A percentile compares a stretch with the other conserved stretches of the same genome.
Evolutionary conservation across 2,329 filamentous ascomycete species (phyloP).

Genomic region (Paraconiothyrium brasiliense): DNA sequence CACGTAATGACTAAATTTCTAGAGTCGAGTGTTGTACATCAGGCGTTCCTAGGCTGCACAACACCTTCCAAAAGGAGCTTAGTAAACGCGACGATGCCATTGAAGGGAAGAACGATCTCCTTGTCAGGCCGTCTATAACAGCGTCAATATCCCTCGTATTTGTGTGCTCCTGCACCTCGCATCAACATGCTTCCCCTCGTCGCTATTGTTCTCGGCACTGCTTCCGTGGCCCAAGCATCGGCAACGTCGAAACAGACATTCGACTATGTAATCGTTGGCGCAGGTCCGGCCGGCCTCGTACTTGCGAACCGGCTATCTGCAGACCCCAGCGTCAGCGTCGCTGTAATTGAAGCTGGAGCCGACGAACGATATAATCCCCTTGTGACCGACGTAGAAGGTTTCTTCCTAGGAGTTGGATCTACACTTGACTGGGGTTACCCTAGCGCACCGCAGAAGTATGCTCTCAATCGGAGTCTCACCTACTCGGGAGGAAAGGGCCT

Average conservation of each 20-base stretch:
- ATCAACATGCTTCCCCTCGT: neutral
- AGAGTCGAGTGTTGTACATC: neutral
- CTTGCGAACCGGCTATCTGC: constrained; percentile 41
- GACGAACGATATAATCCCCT: constrained; percentile 41
- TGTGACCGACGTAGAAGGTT: constrained; percentile 39
- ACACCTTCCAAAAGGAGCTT: constrained; percentile 5
- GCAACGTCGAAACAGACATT: constrained; percentile 28
- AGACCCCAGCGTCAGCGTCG: constrained; percentile 33
- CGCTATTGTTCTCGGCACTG: neutral
- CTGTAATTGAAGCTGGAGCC: constrained; percentile 47
- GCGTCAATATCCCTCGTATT: neutral
- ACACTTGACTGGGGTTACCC: constrained; percentile 54
- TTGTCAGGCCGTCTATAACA: neutral
- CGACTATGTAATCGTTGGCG: constrained; percentile 48
- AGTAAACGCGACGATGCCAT: constrained; percentile 4
- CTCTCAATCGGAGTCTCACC: constrained; percentile 33
- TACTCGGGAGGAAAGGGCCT: constrained; percentile 55
- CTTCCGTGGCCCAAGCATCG: constrained; percentile 16
- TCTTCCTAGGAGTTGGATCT: constrained; percentile 33
- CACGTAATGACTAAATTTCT: neutral
- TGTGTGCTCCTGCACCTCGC: neutral
- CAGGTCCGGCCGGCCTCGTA: constrained; percentile 45
- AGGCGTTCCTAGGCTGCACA: neutral
- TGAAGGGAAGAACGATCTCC: neutral
- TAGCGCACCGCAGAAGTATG: constrained; percentile 52